phyloP scores from a whole-genome alignment of 768 basidiomycete species.

The Daedaleopsis sinensis region DNA sequence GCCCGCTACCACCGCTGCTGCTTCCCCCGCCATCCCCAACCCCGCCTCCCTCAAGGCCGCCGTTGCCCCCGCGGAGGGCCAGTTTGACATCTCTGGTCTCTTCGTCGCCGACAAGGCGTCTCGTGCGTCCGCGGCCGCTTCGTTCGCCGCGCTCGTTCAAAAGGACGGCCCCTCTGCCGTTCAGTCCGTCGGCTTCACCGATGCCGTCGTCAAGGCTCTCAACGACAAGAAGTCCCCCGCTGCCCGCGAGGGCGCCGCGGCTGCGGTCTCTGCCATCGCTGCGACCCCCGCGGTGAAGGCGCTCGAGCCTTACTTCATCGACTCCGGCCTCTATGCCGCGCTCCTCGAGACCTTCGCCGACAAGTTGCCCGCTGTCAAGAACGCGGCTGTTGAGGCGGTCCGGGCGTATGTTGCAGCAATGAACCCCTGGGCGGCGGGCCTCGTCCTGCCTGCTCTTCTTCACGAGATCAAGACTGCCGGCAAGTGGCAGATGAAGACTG shows the following conservation, averaged over 20 bases:
- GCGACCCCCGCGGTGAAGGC: constrained; percentile 72
- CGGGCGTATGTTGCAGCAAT: constrained; percentile 71
- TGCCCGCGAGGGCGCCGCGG: constrained; percentile 86
- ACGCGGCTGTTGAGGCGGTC: constrained; percentile 83
- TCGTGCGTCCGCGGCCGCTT: constrained; percentile 70
- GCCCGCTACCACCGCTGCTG: constrained; percentile 77
- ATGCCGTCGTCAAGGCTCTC: constrained; percentile 81
- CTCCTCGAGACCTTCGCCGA: constrained; percentile 94
- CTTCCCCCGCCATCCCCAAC: constrained; percentile 58
- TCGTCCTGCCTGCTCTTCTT: constrained; percentile 86
- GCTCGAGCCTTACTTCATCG: constrained; percentile 87
- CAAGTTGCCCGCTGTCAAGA: constrained; percentile 88
- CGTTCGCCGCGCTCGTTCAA: constrained; percentile 74
- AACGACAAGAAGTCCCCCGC: constrained; percentile 95
- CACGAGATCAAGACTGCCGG: constrained; percentile 94
- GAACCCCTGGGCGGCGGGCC: constrained; percentile 87
- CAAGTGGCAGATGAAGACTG: constrained; percentile 97
- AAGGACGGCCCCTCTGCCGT: constrained; percentile 85
- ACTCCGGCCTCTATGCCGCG: constrained; percentile 81
- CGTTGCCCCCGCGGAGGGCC: constrained; percentile 54
- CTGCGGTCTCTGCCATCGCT: constrained; percentile 66
- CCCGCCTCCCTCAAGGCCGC: constrained; percentile 75
- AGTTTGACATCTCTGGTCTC: constrained; percentile 74
- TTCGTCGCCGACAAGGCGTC: constrained; percentile 85
- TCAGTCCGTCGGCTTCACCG: constrained; percentile 65